Evolutionary conservation across 2,329 filamentous ascomycete genomes (phyloP).

Genomic region (Cyphellophora attinorum): DNA sequence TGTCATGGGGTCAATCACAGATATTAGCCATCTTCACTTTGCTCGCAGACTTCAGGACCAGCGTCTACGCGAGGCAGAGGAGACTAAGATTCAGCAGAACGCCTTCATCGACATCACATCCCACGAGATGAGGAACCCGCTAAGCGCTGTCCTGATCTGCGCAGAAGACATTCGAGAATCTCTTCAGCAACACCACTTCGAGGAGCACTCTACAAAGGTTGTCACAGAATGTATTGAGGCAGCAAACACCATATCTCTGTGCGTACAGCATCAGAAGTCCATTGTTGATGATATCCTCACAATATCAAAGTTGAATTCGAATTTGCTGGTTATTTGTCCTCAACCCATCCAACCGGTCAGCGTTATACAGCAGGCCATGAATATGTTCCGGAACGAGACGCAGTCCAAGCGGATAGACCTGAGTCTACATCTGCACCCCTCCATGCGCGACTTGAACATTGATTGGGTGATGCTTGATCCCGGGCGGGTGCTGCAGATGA

Average conservation of each 20-base stretch:
- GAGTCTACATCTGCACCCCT: slow-evolving; percentile 7
- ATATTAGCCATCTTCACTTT: slow-evolving; percentile 21
- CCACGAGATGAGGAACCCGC: slow-evolving; percentile 47
- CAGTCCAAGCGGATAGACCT: slow-evolving; percentile 7
- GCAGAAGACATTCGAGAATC: slow-evolving; percentile 44
- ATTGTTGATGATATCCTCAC: slow-evolving; percentile 67
- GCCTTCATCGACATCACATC: slow-evolving; percentile 67
- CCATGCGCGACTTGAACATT: slow-evolving; percentile 1
- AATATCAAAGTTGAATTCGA: slow-evolving; percentile 65
- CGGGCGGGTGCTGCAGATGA: slow-evolving; percentile 47
- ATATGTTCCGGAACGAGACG: slow-evolving; percentile 69
- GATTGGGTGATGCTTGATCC: slow-evolving; percentile 45
- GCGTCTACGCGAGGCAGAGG: slow-evolving; percentile 10
- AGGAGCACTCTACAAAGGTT: not conserved
- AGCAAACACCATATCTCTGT: slow-evolving; percentile 61
- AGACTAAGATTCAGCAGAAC: slow-evolving; percentile 43
- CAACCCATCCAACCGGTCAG: slow-evolving; percentile 56
- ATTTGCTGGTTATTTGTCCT: slow-evolving; percentile 61
- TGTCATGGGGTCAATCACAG: slow-evolving; percentile 31
- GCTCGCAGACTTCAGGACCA: slow-evolving; percentile 32
- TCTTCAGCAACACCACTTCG: slow-evolving; percentile 15
- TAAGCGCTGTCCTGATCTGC: slow-evolving; percentile 50
- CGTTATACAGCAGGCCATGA: slow-evolving; percentile 57
- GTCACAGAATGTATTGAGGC: not conserved
- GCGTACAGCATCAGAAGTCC: slow-evolving; percentile 68